phyloP scores from a whole-genome alignment of 257 asterid species.

The Ophiorrhiza pumila region DNA sequence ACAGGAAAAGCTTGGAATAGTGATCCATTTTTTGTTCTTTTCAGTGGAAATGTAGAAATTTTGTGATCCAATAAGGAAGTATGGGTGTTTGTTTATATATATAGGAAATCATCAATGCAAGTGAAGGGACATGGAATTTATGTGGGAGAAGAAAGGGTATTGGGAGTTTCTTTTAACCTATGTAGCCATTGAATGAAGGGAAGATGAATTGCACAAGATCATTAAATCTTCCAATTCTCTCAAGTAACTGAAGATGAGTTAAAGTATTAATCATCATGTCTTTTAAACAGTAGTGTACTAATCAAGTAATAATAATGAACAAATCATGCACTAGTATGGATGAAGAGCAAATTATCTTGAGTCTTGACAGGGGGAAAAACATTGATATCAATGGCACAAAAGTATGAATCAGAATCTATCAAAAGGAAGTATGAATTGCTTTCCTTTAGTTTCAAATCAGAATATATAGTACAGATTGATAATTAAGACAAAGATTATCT shows the following conservation, averaged over 20 bases:
- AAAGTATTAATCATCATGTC: neutral
- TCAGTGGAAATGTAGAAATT: neutral
- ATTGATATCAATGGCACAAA: neutral
- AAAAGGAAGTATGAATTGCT: neutral
- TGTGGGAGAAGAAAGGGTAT: neutral
- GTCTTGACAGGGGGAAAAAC: too few species aligned
- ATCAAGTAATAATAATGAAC: neutral
- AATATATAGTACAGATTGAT: neutral
- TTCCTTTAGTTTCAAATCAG: neutral
- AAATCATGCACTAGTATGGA: neutral
- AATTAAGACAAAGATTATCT: neutral
- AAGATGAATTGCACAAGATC: neutral
- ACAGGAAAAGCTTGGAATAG: slow-evolving; percentile 18
- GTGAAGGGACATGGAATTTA: neutral
- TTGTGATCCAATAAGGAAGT: neutral
- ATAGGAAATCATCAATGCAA: neutral
- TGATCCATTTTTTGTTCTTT: slow-evolving; percentile 25
- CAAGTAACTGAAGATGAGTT: neutral
- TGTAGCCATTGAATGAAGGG: neutral
- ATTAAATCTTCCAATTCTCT: neutral
- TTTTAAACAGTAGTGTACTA: too few species aligned
- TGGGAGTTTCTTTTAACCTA: slow-evolving; percentile 7
- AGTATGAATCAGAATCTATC: neutral
- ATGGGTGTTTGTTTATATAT: slow-evolving; percentile 9
- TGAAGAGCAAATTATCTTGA: neutral